Conservation (phyloP, 2,329 filamentous ascomycete species). For the Hymenoscyphus scutula region DNA sequence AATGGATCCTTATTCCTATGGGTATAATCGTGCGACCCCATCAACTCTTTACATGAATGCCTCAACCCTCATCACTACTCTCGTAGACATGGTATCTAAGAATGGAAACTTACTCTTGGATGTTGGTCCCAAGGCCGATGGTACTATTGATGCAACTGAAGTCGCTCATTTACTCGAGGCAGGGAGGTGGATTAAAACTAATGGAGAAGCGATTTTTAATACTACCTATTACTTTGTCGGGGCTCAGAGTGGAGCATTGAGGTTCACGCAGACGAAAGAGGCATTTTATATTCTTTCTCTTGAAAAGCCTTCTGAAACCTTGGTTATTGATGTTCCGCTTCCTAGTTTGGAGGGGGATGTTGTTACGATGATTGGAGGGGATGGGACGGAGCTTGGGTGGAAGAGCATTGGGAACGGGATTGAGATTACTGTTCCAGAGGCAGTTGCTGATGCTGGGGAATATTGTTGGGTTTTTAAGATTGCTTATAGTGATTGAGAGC, state of each 20-base stretch:
- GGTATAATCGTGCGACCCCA: slow-evolving; percentile 56
- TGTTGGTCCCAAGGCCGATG: slow-evolving; percentile 54
- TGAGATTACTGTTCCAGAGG: slow-evolving; percentile 20
- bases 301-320: slow-evolving; percentile 40
- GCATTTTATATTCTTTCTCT: slow-evolving; percentile 53
- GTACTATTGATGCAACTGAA: slow-evolving; percentile 50
- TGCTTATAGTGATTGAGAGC: slow-evolving; percentile 11
- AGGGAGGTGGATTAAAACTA: slow-evolving; percentile 52
- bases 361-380: slow-evolving; percentile 44
- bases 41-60: slow-evolving; percentile 51
- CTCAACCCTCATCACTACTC: slow-evolving; percentile 44
- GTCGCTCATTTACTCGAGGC: slow-evolving; percentile 47
- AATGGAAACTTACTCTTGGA: slow-evolving; percentile 57
- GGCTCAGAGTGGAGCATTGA: slow-evolving; percentile 40
- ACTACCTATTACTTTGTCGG: slow-evolving; percentile 52
- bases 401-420: slow-evolving; percentile 30
- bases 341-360: slow-evolving; percentile 47
- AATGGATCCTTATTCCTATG: slow-evolving; percentile 60
- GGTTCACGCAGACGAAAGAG: slow-evolving; percentile 51
- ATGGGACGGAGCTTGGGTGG: slow-evolving; percentile 32
- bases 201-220: slow-evolving; percentile 55
- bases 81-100: slow-evolving; percentile 53
- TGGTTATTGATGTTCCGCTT: slow-evolving; percentile 44
- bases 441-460: slow-evolving; percentile 17
- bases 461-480: slow-evolving; percentile 27